These are phyloP conservation scores for Fusarium keratoplasticum DNA, from an alignment of 2,329 filamentous ascomycete species.

Conservation along the genomic window DNA sequence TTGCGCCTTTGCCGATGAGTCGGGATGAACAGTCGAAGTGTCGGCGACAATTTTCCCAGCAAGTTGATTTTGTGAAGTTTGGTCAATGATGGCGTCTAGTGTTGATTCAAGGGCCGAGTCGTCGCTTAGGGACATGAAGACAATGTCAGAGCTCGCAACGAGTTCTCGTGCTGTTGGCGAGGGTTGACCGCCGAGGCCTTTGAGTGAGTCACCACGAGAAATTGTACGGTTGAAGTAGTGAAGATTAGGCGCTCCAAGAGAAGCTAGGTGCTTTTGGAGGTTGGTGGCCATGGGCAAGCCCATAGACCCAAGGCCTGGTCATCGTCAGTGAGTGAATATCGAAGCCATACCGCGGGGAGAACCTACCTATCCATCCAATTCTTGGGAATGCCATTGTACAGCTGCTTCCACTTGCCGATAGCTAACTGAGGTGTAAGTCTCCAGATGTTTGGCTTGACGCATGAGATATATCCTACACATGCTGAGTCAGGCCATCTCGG, in stretches of 20 bases:
- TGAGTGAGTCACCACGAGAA: constrained; percentile 54
- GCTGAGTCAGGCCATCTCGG: neutral
- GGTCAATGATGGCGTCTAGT: constrained; percentile 46
- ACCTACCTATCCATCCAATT: constrained; percentile 30
- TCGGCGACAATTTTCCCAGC: constrained; percentile 59
- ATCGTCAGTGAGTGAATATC: neutral
- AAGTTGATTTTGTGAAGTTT: constrained; percentile 19
- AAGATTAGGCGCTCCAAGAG: constrained; percentile 42
- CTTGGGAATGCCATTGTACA: constrained; percentile 1
- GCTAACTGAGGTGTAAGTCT: neutral
- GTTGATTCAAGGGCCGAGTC: constrained; percentile 53
- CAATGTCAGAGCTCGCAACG: constrained; percentile 46
- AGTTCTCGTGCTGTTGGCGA: constrained; percentile 42
- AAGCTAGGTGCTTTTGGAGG: constrained; percentile 56
- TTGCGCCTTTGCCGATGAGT: constrained; percentile 50
- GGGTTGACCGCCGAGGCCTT: constrained; percentile 43
- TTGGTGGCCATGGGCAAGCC: constrained; percentile 62
- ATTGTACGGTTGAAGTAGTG: constrained; percentile 60
- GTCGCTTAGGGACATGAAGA: constrained; percentile 57
- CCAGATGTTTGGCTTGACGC: neutral
- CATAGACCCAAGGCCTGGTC: constrained; percentile 62
- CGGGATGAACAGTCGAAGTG: constrained; percentile 62
- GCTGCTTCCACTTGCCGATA: neutral
- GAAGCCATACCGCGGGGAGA: accelerated
- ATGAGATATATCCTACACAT: neutral